Evolutionary conservation across 2,329 filamentous ascomycete genomes (phyloP).

Genomic region (Samsoniella hepiali): DNA sequence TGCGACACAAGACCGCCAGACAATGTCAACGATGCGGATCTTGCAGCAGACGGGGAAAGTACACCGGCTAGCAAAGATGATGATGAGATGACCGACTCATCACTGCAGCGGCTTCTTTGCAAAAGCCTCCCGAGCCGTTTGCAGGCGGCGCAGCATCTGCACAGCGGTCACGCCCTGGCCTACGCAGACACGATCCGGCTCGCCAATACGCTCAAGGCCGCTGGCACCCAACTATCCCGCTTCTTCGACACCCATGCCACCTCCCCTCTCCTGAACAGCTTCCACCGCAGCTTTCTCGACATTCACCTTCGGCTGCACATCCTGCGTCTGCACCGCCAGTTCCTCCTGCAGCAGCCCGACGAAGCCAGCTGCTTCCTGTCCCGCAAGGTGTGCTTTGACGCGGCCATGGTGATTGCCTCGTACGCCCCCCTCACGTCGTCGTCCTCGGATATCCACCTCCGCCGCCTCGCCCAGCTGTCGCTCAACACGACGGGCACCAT

Average conservation of each 20-base stretch:
- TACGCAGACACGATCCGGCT: background rate
- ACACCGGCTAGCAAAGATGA: background rate
- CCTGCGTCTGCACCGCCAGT: slow-evolving; percentile 10
- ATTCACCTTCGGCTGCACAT: slow-evolving; percentile 4
- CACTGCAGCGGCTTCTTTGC: background rate
- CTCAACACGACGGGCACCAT: background rate
- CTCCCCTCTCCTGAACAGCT: background rate
- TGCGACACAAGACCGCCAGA: slow-evolving; percentile 13
- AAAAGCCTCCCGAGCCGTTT: background rate
- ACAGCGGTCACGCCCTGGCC: background rate
- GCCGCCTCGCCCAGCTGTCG: background rate
- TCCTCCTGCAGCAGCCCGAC: background rate
- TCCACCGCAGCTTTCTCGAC: slow-evolving; percentile 11
- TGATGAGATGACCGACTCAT: background rate
- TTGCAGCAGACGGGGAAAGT: background rate
- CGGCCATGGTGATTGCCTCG: slow-evolving; percentile 7
- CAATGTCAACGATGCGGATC: background rate
- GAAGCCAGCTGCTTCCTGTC: slow-evolving; percentile 6
- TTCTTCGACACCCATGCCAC: slow-evolving; percentile 3
- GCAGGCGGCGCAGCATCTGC: background rate
- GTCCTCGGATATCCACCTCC: background rate
- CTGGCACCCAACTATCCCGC: background rate
- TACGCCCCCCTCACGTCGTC: background rate
- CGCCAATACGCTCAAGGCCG: background rate
- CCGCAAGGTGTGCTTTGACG: slow-evolving; percentile 2